Evolutionary conservation across 371 early-diverging fungal genomes (phyloP).

Genomic region (Apophysomyces trapeziformis): DNA sequence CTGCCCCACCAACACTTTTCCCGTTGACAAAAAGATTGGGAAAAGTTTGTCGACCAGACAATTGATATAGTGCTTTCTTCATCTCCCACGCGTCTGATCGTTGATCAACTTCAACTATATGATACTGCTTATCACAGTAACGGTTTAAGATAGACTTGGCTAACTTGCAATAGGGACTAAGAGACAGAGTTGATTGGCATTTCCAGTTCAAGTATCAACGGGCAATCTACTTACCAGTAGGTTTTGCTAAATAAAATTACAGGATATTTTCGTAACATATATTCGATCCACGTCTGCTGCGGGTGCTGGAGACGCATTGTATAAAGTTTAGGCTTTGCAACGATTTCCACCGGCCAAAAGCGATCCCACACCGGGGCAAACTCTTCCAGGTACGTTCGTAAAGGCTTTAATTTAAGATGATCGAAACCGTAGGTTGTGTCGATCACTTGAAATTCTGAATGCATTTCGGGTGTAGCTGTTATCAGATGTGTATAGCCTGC

Average conservation of each 20-base stretch:
- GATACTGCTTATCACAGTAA: slow-evolving; percentile 34
- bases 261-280: slow-evolving; percentile 47
- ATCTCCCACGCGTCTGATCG: slow-evolving; percentile 32
- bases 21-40: slow-evolving; percentile 52
- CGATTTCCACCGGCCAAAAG: slow-evolving; percentile 25
- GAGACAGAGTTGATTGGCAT: not conserved
- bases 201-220: not conserved
- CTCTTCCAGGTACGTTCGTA: slow-evolving; percentile 14
- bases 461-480: slow-evolving; percentile 54
- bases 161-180: slow-evolving; percentile 52
- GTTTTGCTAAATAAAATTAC: slow-evolving; percentile 66
- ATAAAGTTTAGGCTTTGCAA: slow-evolving; percentile 34
- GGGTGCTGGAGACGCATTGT: slow-evolving; percentile 37
- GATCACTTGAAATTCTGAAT: slow-evolving; percentile 47
- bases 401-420: slow-evolving; percentile 22
- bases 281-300: slow-evolving; percentile 38
- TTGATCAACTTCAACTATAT: slow-evolving; percentile 47
- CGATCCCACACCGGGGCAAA: slow-evolving; percentile 12
- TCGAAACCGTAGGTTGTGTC: slow-evolving; percentile 36
- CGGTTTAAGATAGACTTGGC: slow-evolving; percentile 57
- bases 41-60: slow-evolving; percentile 46
- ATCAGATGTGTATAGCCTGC: slow-evolving; percentile 70
- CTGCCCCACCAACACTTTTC: slow-evolving; percentile 50
- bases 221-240: slow-evolving; percentile 51
- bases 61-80: slow-evolving; percentile 33